These are phyloP conservation scores for Microdochium bolleyi DNA, from an alignment of 2,329 filamentous ascomycete species.

Conservation along the genomic window DNA sequence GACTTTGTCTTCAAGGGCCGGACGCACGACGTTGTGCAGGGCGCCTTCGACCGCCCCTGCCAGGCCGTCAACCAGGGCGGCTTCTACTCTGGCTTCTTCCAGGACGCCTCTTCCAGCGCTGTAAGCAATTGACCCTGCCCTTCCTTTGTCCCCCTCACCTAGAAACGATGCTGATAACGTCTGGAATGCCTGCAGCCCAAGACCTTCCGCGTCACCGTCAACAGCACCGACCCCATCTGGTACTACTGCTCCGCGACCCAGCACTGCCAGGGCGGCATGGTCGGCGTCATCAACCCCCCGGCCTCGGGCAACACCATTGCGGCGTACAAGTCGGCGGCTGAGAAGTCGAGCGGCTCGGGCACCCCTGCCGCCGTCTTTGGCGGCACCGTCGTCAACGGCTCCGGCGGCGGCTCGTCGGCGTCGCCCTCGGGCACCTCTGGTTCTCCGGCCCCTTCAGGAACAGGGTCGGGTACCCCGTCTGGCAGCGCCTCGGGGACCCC, in stretches of 20 bases:
- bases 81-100: slow-evolving; percentile 43
- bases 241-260: slow-evolving; percentile 52
- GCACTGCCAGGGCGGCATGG: slow-evolving; percentile 56
- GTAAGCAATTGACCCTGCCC: not conserved
- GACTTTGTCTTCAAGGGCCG: slow-evolving; percentile 34
- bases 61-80: slow-evolving; percentile 38
- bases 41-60: slow-evolving; percentile 52
- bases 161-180: not conserved
- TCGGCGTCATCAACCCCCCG: slow-evolving; percentile 42
- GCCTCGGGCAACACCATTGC: not conserved
- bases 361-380: not conserved
- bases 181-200: not conserved
- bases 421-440: not conserved
- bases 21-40: slow-evolving; percentile 57
- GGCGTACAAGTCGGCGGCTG: not conserved
- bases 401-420: not conserved
- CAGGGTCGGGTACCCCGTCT: not conserved
- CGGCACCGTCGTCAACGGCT: not conserved
- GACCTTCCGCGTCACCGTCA: slow-evolving; percentile 11
- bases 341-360: not conserved
- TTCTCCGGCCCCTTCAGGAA: not conserved
- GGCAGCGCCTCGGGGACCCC: not conserved
- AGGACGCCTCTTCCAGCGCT: slow-evolving; percentile 24
- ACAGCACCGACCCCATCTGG: slow-evolving; percentile 30
- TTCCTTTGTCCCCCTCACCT: not conserved